phyloP scores from a whole-genome alignment of 352 stramenopile genomes.

The Phytophthora cryptogea region DNA sequence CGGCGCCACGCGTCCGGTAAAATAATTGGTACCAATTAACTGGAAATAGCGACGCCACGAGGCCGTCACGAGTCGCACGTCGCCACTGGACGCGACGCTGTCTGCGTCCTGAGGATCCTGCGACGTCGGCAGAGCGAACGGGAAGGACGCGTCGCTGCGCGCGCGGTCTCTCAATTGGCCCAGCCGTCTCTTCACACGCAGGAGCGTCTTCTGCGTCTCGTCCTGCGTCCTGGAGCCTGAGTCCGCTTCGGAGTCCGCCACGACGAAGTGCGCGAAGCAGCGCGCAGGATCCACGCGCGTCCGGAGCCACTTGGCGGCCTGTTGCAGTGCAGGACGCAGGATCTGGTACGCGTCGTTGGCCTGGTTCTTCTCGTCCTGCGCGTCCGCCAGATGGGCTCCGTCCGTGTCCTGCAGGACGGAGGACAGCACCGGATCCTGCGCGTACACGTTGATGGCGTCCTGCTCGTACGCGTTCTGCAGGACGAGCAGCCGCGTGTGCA shows the following conservation, averaged over 20 bases:
- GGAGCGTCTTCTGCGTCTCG: constrained; percentile 1
- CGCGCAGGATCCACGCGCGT: constrained; percentile 44
- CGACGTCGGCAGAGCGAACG: constrained; percentile 43
- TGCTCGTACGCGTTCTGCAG: constrained; percentile 56
- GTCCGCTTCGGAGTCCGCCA: constrained; percentile 20
- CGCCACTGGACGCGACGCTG: constrained; percentile 36
- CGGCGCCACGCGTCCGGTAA: constrained; percentile 48
- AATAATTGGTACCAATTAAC: constrained; percentile 64
- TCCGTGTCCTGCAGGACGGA: constrained; percentile 27
- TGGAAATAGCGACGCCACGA: constrained; percentile 58
- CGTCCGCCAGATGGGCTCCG: background rate
- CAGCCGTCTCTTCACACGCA: constrained; percentile 32
- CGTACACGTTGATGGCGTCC: constrained; percentile 50
- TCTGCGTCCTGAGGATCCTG: constrained; percentile 10
- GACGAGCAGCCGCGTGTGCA: constrained; percentile 52
- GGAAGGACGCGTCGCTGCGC: constrained; percentile 50
- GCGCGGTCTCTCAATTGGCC: constrained; percentile 36
- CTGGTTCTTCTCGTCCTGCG: constrained; percentile 22
- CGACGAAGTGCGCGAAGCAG: constrained; percentile 55
- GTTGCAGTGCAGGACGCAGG: constrained; percentile 50
- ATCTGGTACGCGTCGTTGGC: constrained; percentile 45
- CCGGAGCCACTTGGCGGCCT: constrained; percentile 45
- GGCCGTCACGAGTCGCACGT: constrained; percentile 47
- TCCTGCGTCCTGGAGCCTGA: constrained; percentile 10
- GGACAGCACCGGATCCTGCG: constrained; percentile 37